Base-by-base conservation (phyloP, 1,284 basidiomycete species). In the Leccinum proliferum region DNA sequence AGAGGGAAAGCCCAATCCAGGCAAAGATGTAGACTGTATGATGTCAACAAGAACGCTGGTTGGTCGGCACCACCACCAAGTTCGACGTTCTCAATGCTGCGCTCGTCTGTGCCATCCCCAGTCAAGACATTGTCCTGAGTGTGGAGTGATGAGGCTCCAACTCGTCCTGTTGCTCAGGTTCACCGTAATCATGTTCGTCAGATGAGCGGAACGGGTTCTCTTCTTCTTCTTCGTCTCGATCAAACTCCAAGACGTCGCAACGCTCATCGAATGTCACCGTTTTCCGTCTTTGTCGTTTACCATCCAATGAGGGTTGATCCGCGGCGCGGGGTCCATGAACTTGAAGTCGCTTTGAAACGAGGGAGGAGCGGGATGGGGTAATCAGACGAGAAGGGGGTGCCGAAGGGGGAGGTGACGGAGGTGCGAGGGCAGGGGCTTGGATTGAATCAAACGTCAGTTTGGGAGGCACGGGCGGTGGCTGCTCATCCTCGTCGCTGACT, bases 161-260 rank as follows among this genome's bases (percentile, higher is more conserved):
- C 34, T 63, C 62, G 18, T 65, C 59, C 18, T 58, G 64, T 11
- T 58, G 68, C 29, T 72, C 68, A 15, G 66, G 65, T 46, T 69
- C 69, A 32, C 72, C 74, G 52, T 73, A 68, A 48, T 77, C 76
- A 35, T 77, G 72, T 35, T 77, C 77, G 34, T 73, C 75, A 35
- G 71, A 74, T 9, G 78, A 76, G 57, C 77, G 72, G 11, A 74
- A 76, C 3, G 83, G 81, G 35, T 81, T 78, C 18, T 74, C 70
- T 12, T 85, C 82, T 9, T 81, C 79, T 53, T 84, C 86, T 18
- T 85, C 84, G 53, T 88, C 85, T 15, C 81, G 76, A 63, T 92
- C 88, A 72, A 93, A 94, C 73, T 96, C 94, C 63, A 96, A 79
- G 32, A 97, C 93, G 67, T 96, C 93, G 66, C 92, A 93, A 8